phyloP scores from a whole-genome alignment of 805 yeast species.

The Groenewaldozyma salmanticensis region DNA sequence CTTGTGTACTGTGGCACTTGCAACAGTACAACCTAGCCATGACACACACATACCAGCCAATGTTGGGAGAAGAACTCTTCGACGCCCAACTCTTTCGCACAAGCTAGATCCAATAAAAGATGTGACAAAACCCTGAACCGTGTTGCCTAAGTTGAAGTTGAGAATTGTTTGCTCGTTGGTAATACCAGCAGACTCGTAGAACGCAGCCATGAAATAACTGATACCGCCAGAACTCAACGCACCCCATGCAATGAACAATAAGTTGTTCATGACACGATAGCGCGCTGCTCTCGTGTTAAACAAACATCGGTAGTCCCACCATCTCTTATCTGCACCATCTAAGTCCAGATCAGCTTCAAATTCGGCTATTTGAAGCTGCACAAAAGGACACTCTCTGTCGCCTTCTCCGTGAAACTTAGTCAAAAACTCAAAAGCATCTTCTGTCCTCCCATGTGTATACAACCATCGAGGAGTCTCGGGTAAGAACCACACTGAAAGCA shows the following conservation, averaged over 20 bases:
- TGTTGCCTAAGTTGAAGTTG: constrained; percentile 10
- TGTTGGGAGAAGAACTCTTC: constrained; percentile 19
- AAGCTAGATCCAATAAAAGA: constrained; percentile 16
- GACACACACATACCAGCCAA: constrained; percentile 15
- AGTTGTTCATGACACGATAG: constrained; percentile 10
- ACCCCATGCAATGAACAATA: constrained; percentile 7
- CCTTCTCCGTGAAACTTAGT: constrained; percentile 12
- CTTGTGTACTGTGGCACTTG: constrained; percentile 17
- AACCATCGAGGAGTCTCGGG: constrained; percentile 15
- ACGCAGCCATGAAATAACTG: constrained; percentile 9
- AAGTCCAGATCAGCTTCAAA: constrained; percentile 9
- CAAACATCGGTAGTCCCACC: constrained; percentile 14
- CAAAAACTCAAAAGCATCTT: constrained; percentile 7
- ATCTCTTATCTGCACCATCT: constrained; percentile 6
- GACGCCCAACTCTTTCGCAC: constrained; percentile 22
- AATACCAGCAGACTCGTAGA: constrained; percentile 10
- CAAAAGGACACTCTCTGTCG: constrained; percentile 6
- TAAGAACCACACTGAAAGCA: constrained; percentile 2
- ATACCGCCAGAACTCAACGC: constrained; percentile 9
- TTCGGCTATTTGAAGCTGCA: constrained; percentile 11
- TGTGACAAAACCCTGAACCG: constrained; percentile 1
- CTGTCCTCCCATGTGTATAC: constrained; percentile 9
- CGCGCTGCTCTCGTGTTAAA: constrained; percentile 8
- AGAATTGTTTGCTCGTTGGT: constrained; percentile 9
- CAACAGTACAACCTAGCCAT: constrained; percentile 21